These are phyloP conservation scores for Coemansia sp. DNA, from an alignment of 192 early-diverging fungal species.

Conservation along the genomic window DNA sequence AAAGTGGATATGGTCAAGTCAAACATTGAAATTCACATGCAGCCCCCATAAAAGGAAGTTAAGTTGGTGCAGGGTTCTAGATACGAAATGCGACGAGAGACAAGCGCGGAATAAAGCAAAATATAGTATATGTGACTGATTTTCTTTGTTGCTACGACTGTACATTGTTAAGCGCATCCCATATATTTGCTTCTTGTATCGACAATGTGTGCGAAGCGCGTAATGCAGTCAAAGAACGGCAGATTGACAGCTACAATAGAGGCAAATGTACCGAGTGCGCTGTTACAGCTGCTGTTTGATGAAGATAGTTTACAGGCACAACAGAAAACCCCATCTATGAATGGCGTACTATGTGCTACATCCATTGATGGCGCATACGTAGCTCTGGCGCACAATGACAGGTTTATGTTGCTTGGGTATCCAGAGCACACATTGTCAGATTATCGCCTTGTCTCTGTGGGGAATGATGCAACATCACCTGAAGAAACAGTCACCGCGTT, in stretches of 20 bases:
- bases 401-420: conserved; percentile 39
- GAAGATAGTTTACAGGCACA: conserved; percentile 8
- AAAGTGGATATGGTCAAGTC: background rate
- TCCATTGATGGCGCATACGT: conserved; percentile 25
- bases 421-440: conserved; percentile 1
- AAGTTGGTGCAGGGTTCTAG: background rate
- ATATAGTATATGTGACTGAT: background rate
- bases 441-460: conserved; percentile 37
- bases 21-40: background rate
- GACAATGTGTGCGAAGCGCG: conserved; percentile 5
- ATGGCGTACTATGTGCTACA: conserved; percentile 16
- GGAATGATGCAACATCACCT: conserved; percentile 24
- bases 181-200: background rate
- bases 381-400: conserved; percentile 23
- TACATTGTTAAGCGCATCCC: background rate
- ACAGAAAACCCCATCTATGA: background rate
- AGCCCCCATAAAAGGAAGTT: background rate
- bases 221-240: conserved; percentile 28
- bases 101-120: background rate
- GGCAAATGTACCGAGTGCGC: conserved; percentile 21
- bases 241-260: conserved; percentile 8
- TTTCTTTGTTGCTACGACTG: background rate
- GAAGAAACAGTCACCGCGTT: conserved; percentile 36
- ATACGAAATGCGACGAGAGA: background rate
- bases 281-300: conserved; percentile 31